Conservation (phyloP, 352 stramenopile species). For the Elongisporangium prolatum region DNA sequence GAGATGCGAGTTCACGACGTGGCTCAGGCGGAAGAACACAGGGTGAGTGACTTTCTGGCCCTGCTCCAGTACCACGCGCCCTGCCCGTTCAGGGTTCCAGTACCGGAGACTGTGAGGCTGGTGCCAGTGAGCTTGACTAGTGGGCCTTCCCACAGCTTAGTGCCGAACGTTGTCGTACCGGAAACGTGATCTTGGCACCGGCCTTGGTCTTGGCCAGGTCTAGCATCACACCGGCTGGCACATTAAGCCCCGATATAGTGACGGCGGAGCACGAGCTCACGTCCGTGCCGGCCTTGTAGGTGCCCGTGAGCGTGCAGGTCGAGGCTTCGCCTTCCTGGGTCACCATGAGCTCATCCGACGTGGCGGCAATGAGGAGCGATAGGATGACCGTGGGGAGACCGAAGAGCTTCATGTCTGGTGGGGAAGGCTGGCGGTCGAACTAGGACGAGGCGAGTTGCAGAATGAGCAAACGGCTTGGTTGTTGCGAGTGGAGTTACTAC, state of each 20-base stretch:
- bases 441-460: too few species aligned
- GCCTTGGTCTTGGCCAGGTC: constrained; percentile 23
- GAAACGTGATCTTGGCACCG: constrained; percentile 28
- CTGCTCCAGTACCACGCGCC: constrained; percentile 30
- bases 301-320: constrained; percentile 23
- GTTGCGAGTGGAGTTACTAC: too few species aligned
- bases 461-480: too few species aligned
- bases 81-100: constrained; percentile 24
- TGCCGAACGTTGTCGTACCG: constrained; percentile 33
- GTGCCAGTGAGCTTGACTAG: constrained; percentile 22
- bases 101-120: constrained; percentile 21
- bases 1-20: constrained; percentile 19
- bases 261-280: constrained; percentile 27
- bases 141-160: constrained; percentile 19
- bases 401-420: constrained; percentile 16
- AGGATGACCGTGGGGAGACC: neutral
- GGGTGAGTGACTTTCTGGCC: constrained; percentile 18
- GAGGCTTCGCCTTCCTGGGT: constrained; percentile 4
- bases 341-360: constrained; percentile 3
- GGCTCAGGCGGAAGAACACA: constrained; percentile 26
- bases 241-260: constrained; percentile 22
- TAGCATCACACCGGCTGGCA: constrained; percentile 26
- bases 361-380: constrained; percentile 5
- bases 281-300: constrained; percentile 20
- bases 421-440: too few species aligned